Evolutionary conservation across 768 basidiomycete species (phyloP), one percentile per base, ranked within the genome.

Genomic region (Lepiota brunneoincarnata): DNA sequence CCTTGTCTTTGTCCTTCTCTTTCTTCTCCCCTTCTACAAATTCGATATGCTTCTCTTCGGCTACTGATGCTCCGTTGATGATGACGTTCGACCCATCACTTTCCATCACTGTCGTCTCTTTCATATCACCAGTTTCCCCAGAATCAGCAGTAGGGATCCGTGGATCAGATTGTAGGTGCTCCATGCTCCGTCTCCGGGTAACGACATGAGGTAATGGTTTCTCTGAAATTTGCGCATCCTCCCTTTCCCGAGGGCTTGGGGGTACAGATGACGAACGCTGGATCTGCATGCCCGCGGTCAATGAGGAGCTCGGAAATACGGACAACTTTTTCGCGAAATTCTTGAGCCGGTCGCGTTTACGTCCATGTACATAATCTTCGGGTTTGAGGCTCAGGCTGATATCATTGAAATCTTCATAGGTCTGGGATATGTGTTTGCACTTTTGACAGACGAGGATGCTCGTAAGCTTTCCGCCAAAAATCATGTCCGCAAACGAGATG

Each of bases 391-490:
- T 89, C 31, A 98, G 74, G 48, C 91, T 93, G 61, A 98, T 86
- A 68, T 97, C 95, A 67, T 89, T 87, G 68, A 97, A 98, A 64
- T 93, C 92, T 68, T 98, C 95, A 64, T 90, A 89, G 4, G 89
- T 91, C 59, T 93, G 86, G 2, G 93, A 96, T 46, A 97, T 83
- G 62, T 91, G 84, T 68, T 96, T 95, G 82, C 95, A 98, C 55
- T 83, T 82, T 61, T 94, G 92, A 67, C 95, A 98, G 2, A 98
- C 89, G 45, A 98, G 87, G 64, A 97, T 87, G 71, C 89, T 91
- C 4, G 92, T 86, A 44, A 98, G 77, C 62, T 84, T 82, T 4
- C 95, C 95, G 28, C 91, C 90, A 62, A 97, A 98, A 52, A 97
- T 76, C 75, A 91, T 89, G 69, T 97, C 94, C 4, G 89, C 81